Evolutionary conservation across 768 basidiomycete genomes (phyloP).

Genomic region (Hygrophorus russula): DNA sequence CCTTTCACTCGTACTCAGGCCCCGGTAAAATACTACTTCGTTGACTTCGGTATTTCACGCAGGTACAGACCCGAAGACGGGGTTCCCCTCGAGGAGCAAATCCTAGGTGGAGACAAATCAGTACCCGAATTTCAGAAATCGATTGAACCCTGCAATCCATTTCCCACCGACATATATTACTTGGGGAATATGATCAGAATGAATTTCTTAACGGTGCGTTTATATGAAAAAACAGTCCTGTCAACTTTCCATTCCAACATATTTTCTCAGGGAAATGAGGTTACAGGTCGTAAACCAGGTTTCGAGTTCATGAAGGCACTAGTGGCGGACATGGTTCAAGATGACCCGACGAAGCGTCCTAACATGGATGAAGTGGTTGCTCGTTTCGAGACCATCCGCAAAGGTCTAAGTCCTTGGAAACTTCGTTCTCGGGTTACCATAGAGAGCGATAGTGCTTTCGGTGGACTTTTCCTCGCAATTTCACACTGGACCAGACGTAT

Average conservation of each 20-base stretch:
- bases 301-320: slow-evolving; percentile 21
- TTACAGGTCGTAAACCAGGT: slow-evolving; percentile 5
- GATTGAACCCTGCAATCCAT: slow-evolving; percentile 15
- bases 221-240: too few relatives aligned
- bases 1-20: slow-evolving; percentile 10
- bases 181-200: slow-evolving; percentile 20
- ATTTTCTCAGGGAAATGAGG: slow-evolving; percentile 9
- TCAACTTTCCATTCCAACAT: neutral
- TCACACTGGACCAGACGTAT: slow-evolving; percentile 17
- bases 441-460: slow-evolving; percentile 7
- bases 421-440: slow-evolving; percentile 20
- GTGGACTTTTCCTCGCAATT: slow-evolving; percentile 4
- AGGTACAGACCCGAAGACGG: slow-evolving; percentile 15
- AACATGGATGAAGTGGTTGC: slow-evolving; percentile 17
- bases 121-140: slow-evolving; percentile 20
- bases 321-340: slow-evolving; percentile 19
- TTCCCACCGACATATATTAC: slow-evolving; percentile 23
- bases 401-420: slow-evolving; percentile 11
- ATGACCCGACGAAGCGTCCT: slow-evolving; percentile 20
- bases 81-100: slow-evolving; percentile 17
- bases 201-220: slow-evolving; percentile 15
- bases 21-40: slow-evolving; percentile 18
- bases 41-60: slow-evolving; percentile 21
- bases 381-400: slow-evolving; percentile 16
- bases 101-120: slow-evolving; percentile 27